Evolutionary conservation across 2,329 filamentous ascomycete species (phyloP).

Genomic region (Diaporthe citriasiana): DNA sequence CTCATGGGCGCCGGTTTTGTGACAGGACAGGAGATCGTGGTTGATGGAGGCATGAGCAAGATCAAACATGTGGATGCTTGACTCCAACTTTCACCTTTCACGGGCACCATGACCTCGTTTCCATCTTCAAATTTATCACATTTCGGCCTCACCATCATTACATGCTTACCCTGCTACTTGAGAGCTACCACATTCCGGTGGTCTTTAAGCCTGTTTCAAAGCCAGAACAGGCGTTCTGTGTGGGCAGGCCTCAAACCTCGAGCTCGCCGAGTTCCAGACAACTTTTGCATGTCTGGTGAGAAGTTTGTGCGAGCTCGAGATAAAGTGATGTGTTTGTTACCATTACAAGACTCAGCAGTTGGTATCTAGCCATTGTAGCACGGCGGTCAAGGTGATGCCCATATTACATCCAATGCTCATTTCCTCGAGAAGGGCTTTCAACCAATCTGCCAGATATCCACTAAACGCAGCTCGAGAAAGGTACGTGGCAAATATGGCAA

Average conservation of each 20-base stretch:
- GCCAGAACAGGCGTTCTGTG: background rate
- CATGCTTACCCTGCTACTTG: background rate
- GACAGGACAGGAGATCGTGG: constrained; percentile 48
- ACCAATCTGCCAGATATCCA: background rate
- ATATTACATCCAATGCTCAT: background rate
- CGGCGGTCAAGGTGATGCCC: background rate
- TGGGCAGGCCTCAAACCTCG: too few relatives aligned
- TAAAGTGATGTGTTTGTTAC: background rate
- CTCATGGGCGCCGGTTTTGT: constrained; percentile 49
- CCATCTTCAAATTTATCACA: background rate
- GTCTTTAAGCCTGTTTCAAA: background rate
- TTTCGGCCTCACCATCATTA: background rate
- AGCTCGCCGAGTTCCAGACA: background rate
- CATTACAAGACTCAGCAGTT: background rate
- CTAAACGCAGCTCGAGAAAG: background rate
- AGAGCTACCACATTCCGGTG: background rate
- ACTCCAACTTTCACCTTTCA: background rate
- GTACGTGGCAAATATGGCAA: background rate
- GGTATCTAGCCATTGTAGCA: background rate
- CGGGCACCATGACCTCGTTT: background rate
- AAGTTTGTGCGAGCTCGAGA: background rate
- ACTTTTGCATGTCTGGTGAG: background rate
- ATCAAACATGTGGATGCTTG: constrained; percentile 46
- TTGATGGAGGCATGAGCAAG: constrained; percentile 49
- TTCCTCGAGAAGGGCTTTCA: background rate